Conservation (phyloP, 164 flowering plant genomes). For the Nelumbo lutea region DNA sequence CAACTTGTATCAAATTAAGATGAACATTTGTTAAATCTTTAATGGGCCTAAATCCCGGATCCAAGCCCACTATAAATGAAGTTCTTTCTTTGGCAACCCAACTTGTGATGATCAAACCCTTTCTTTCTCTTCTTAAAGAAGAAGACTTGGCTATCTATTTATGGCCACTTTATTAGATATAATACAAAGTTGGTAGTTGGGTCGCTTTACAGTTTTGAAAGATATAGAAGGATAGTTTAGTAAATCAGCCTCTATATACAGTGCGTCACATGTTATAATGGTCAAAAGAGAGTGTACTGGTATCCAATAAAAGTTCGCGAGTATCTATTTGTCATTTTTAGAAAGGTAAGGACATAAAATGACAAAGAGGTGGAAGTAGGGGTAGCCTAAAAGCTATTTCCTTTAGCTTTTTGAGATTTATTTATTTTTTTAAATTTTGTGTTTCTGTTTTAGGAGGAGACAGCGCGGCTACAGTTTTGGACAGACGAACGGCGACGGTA, state of each 20-base stretch:
- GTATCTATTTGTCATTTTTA: background rate
- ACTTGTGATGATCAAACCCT: too few species aligned
- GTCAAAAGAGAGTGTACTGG: background rate
- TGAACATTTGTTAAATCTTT: too few species aligned
- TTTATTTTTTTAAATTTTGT: background rate
- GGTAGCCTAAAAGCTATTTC: too few species aligned
- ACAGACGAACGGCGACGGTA: constrained; percentile 4
- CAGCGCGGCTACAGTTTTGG: background rate
- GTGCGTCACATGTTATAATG: too few species aligned
- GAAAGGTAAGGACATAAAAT: background rate
- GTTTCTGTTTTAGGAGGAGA: background rate
- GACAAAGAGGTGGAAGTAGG: background rate
- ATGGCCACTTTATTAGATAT: too few species aligned
- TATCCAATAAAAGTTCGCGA: background rate
- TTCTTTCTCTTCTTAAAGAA: too few species aligned
- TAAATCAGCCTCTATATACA: background rate
- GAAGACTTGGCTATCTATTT: too few species aligned
- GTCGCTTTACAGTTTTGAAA: background rate
- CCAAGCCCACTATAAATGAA: too few species aligned
- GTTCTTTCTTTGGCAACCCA: too few species aligned
- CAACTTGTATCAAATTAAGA: too few species aligned
- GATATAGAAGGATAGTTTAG: background rate
- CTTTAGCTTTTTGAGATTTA: background rate
- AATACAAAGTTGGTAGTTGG: background rate
- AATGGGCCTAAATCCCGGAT: too few species aligned